These are phyloP conservation scores for Fusarium piperis DNA, from an alignment of 2,329 filamentous ascomycete genomes.

Conservation along the genomic window DNA sequence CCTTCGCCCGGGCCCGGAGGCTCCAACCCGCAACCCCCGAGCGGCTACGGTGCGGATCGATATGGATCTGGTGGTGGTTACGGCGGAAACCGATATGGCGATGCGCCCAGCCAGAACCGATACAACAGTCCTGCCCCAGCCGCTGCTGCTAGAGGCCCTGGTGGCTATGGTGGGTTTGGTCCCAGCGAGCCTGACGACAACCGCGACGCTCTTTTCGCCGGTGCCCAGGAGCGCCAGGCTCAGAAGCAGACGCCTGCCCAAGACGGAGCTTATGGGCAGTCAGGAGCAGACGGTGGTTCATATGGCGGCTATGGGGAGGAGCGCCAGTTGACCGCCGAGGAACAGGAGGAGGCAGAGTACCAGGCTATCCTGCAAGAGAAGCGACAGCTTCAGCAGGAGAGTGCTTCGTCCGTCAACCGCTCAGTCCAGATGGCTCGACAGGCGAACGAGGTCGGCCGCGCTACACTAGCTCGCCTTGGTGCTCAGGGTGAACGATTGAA, in stretches of 20 bases:
- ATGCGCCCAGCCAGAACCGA: conserved; percentile 62
- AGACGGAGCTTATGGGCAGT: conserved; percentile 38
- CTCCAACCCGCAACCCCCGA: conserved; percentile 39
- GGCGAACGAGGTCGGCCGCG: conserved; percentile 68
- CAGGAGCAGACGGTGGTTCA: conserved; percentile 40
- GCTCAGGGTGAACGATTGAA: conserved; percentile 83
- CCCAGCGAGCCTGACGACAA: conserved; percentile 60
- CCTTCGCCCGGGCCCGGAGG: conserved; percentile 33
- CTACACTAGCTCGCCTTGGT: conserved; percentile 77
- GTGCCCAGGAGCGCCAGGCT: conserved; percentile 61
- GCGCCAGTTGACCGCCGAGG: conserved; percentile 83
- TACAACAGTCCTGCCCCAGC: conserved; percentile 56
- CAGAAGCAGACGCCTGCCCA: conserved; percentile 47
- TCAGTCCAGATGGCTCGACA: conserved; percentile 54
- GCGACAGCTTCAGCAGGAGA: conserved; percentile 80
- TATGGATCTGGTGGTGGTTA: conserved; percentile 62
- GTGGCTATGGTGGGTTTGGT: conserved; percentile 71
- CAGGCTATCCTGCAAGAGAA: conserved; percentile 63
- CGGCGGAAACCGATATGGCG: conserved; percentile 63
- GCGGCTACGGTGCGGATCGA: conserved; percentile 63
- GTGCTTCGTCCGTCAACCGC: conserved; percentile 56
- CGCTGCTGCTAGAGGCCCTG: conserved; percentile 56
- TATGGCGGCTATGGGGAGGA: conserved; percentile 72
- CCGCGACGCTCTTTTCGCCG: conserved; percentile 71
- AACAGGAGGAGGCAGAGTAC: conserved; percentile 78